Base-by-base conservation (phyloP, 192 early-diverging fungal species). In the Kickxella alabastrina region DNA sequence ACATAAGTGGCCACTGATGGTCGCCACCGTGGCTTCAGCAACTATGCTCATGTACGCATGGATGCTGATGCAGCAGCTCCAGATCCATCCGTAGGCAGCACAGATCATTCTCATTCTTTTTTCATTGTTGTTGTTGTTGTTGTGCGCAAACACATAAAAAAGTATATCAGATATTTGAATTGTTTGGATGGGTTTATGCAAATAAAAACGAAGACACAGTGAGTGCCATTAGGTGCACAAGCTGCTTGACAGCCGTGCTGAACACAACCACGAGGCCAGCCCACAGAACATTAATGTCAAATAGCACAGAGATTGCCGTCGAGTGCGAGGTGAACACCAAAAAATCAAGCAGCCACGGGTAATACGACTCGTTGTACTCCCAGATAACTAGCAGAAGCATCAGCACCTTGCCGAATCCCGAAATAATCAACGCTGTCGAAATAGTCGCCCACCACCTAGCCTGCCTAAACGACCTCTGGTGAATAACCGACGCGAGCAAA, bases 301-400 rank as follows among this genome's bases (percentile, higher is more conserved):
- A 65, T 22, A 76, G 57, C 34, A 69, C 73, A 14, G 76, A 69
- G 1, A 89, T 44, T 1, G 89, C 89, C 15, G 84, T 83, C 0
- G 83, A 63, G 52, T 92, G 88, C 17, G 87, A 90, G 6, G 83
- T 86, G 6, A 92, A 76, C 6, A 87, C 82, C 13, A 92, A 70
- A 21, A 84, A 68, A 60, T 82, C 89, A 25, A 95, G 79, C 15
- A 90, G 61, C 88, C 88, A 90, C 14, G 87, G 83, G 40, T 88
- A 84, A n/a, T 89, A 84, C 3, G 87, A 59, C 56, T 87, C 81
- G 24, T 83, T 83, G 59, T 92, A 92, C 51, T 92, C 86, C 92
- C 92, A 95, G 41, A 95, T 87, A 3, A 92, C 91, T 81, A 92
- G 87, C 38, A 92, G 65, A 13, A 95, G 87, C 40, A 87, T 75